Evolutionary conservation across 495 filamentous ascomycete species (phyloP).

Genomic region (Aspergillus carlsbadensis): DNA sequence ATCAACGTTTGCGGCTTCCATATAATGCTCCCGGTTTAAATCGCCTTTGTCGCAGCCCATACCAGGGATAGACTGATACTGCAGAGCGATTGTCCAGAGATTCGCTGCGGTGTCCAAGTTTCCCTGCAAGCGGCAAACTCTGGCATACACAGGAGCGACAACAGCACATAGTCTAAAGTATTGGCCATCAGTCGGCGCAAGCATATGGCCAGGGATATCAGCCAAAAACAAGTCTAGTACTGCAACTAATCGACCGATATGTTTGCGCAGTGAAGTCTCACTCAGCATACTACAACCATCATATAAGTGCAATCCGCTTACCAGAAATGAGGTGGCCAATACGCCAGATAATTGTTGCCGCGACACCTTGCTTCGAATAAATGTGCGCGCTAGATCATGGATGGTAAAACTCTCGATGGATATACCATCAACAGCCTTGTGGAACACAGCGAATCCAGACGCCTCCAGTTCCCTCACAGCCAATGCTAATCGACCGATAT

Average conservation of each 20-base stretch:
- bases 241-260: not conserved
- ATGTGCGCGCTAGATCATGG: not conserved
- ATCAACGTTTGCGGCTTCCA: conserved; percentile 1
- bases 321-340: not conserved
- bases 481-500: not conserved
- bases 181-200: not conserved
- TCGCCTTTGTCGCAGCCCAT: too few relatives aligned
- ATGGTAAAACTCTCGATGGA: not conserved
- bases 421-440: not conserved
- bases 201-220: not conserved
- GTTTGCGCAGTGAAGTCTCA: not conserved
- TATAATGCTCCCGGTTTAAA: not conserved
- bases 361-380: not conserved
- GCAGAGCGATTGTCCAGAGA: not conserved
- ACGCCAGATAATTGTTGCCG: too few relatives aligned
- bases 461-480: not conserved
- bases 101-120: not conserved
- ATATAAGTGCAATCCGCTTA: not conserved
- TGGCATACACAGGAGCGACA: not conserved
- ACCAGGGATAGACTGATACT: not conserved
- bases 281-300: too few relatives aligned
- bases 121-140: not conserved
- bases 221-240: conserved; percentile 1
- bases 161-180: not conserved
- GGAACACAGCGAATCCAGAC: not conserved